A percentile compares a stretch with the other conserved stretches of the same genome.
phyloP scores from a whole-genome alignment of 164 flowering plant genomes.

The Macadamia tetraphylla region DNA sequence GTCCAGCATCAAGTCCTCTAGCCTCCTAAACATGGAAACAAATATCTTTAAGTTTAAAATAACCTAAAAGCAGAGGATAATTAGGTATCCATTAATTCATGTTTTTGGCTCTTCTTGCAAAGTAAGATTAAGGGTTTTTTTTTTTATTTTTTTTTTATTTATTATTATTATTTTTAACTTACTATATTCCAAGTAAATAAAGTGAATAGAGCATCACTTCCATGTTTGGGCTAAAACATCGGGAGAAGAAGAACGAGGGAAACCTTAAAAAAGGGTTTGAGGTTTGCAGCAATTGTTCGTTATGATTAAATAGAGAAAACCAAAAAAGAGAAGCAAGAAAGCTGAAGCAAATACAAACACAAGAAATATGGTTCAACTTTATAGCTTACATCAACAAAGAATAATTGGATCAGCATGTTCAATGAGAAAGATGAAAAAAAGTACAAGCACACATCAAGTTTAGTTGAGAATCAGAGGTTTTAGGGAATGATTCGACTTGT shows the following conservation, averaged over 20 bases:
- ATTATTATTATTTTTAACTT: too few relatives aligned
- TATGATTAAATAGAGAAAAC: too few relatives aligned
- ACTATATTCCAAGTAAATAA: not conserved
- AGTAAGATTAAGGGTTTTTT: not conserved
- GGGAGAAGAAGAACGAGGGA: not conserved
- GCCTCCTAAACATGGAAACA: slow-evolving; percentile 59
- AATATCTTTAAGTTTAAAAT: not conserved
- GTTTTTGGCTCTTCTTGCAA: not conserved
- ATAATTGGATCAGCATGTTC: too few relatives aligned
- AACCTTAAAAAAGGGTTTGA: not conserved
- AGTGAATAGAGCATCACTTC: not conserved
- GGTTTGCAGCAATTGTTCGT: too few relatives aligned
- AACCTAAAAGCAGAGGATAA: not conserved
- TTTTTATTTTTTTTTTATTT: not conserved
- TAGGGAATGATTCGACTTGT: too few relatives aligned
- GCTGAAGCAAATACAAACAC: too few relatives aligned
- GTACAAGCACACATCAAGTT: too few relatives aligned
- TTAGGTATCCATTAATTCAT: not conserved
- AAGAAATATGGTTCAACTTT: too few relatives aligned
- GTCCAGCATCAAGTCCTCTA: slow-evolving; percentile 99
- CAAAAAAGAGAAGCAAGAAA: too few relatives aligned
- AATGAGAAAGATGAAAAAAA: too few relatives aligned
- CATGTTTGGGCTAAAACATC: not conserved
- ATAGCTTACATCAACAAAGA: too few relatives aligned
- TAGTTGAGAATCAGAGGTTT: too few relatives aligned